Conservation (phyloP, 2,329 filamentous ascomycete genomes). For the Ustulina deusta region DNA sequence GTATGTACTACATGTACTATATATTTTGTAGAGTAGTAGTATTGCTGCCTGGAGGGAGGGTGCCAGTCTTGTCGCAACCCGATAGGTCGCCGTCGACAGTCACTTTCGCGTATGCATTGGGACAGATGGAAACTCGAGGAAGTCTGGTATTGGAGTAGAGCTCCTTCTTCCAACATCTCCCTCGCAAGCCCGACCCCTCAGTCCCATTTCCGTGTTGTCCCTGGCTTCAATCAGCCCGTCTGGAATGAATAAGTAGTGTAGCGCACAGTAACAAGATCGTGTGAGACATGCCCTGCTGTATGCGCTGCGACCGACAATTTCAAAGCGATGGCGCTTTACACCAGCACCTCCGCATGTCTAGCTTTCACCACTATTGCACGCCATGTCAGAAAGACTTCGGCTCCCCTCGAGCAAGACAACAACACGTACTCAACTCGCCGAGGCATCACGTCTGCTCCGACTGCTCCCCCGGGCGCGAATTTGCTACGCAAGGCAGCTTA, state of each 20-base stretch:
- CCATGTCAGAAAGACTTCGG: background rate
- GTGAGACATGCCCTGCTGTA: background rate
- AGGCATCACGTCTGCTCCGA: constrained; percentile 5
- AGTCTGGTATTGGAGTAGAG: too few species aligned
- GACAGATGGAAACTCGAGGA: too few species aligned
- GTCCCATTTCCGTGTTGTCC: too few species aligned
- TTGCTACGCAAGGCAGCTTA: too few species aligned
- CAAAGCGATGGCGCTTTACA: background rate
- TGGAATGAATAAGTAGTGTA: background rate
- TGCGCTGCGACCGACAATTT: background rate
- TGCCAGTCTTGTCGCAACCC: constrained; percentile 19
- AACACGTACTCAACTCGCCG: background rate
- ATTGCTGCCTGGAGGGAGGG: constrained; percentile 17
- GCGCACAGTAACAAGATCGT: background rate
- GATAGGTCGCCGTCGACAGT: constrained; percentile 18
- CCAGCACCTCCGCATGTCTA: background rate
- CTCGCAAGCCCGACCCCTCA: too few species aligned
- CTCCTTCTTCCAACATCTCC: too few species aligned
- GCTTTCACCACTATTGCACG: background rate
- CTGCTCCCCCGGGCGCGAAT: too few species aligned
- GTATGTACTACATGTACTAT: constrained; percentile 6
- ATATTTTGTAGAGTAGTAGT: constrained; percentile 19
- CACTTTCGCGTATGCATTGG: background rate
- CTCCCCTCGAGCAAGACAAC: background rate
- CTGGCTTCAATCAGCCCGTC: background rate